A percentile compares a stretch with the other conserved stretches of the same genome.
These are phyloP conservation scores for Didymella pinodella DNA, from an alignment of 2,329 filamentous ascomycete species.

Conservation along the genomic window DNA sequence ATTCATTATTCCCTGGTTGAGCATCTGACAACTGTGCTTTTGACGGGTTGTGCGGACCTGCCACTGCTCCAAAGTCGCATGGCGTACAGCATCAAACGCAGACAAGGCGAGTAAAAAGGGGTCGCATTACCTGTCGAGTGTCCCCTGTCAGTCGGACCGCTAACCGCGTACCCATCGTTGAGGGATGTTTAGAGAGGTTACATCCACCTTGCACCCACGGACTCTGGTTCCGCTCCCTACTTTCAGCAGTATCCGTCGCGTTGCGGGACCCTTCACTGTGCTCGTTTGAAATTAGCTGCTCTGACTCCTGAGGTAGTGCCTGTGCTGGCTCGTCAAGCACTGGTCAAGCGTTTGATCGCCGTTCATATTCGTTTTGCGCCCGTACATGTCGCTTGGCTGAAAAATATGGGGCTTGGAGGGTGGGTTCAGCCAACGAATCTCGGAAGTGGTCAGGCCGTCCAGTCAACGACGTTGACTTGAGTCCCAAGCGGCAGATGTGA, in stretches of 20 bases:
- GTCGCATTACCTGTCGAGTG: not conserved
- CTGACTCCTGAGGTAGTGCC: constrained; percentile 45
- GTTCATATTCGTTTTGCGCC: constrained; percentile 43
- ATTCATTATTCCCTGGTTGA: constrained; percentile 12
- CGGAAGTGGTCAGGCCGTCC: constrained; percentile 31
- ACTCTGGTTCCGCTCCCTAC: constrained; percentile 29
- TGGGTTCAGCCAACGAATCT: constrained; percentile 25
- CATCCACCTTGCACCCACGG: not conserved
- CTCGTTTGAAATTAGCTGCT: constrained; percentile 42
- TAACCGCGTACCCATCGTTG: constrained; percentile 27
- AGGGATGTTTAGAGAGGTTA: constrained; percentile 17
- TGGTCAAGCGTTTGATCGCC: constrained; percentile 53
- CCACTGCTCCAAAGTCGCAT: constrained; percentile 4
- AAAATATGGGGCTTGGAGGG: not conserved
- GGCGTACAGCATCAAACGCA: constrained; percentile 10
- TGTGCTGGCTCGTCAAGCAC: constrained; percentile 44
- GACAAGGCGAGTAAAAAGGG: constrained; percentile 11
- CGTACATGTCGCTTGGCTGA: constrained; percentile 16
- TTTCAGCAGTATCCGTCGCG: constrained; percentile 29
- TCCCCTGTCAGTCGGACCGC: constrained; percentile 29
- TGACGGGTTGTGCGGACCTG: constrained; percentile 3
- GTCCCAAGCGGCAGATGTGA: constrained; percentile 20
- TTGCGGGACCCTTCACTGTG: constrained; percentile 24
- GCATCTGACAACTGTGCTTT: constrained; percentile 7
- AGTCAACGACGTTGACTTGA: constrained; percentile 5